Conservation (phyloP, 2,329 filamentous ascomycete genomes). For the Hymenoscyphus fraxineus region DNA sequence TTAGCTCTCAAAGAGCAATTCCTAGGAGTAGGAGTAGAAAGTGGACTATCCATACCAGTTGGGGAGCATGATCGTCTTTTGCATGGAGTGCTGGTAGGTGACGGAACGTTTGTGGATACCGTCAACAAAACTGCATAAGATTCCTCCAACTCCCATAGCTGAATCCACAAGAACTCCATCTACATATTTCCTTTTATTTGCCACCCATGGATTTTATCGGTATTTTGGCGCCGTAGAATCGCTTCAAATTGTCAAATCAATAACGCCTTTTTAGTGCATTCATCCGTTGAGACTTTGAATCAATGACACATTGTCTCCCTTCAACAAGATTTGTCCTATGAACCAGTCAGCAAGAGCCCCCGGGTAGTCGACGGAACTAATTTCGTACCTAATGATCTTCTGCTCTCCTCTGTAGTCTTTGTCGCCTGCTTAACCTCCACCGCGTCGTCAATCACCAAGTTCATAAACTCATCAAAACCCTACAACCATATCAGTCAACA, state of each 20-base stretch:
- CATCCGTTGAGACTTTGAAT: constrained; percentile 46
- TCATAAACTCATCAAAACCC: constrained; percentile 99
- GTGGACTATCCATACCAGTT: constrained; percentile 65
- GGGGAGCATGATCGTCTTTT: constrained; percentile 74
- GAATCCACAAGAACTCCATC: constrained; percentile 15
- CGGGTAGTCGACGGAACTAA: constrained; percentile 24
- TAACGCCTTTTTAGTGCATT: constrained; percentile 27
- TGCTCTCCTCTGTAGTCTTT: constrained; percentile 75
- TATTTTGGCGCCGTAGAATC: constrained; percentile 1
- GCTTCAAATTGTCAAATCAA: constrained; percentile 19
- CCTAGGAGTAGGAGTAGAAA: constrained; percentile 50
- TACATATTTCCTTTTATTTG: constrained; percentile 11
- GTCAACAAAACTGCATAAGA: constrained; percentile 14
- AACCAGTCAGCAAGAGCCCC: constrained; percentile 22
- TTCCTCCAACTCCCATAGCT: constrained; percentile 14
- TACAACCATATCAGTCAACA: constrained; percentile 38
- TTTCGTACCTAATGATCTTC: constrained; percentile 71
- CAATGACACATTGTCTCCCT: constrained; percentile 64
- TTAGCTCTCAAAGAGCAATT: constrained; percentile 85
- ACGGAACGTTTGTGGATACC: constrained; percentile 54
- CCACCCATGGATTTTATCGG: constrained; percentile 20
- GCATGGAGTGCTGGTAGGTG: constrained; percentile 71
- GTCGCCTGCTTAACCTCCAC: constrained; percentile 84
- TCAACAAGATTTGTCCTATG: constrained; percentile 60
- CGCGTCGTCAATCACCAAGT: constrained; percentile 92